Evolutionary conservation across 2,329 filamentous ascomycete genomes (phyloP), one percentile per base, ranked within the genome.

Genomic region (Cryphonectria carpinicola): DNA sequence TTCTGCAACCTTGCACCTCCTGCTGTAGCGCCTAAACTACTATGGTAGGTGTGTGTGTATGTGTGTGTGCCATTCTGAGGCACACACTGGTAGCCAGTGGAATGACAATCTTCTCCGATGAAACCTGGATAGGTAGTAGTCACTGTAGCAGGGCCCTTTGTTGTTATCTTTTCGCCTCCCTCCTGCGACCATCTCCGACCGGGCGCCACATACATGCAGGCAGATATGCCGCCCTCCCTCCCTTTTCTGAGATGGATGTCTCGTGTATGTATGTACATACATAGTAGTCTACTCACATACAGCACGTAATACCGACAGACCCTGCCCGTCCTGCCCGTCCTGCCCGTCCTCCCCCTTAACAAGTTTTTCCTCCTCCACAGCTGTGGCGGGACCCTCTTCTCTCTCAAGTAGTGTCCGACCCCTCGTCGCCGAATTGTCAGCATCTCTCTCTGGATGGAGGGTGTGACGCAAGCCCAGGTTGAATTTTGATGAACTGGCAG

Each of bases 81-180:
- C 46, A 25, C 25, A 2, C 46, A 49, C 6, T 49, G 46, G 46
- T 49, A 19, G 28, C 67, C 62, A 60, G 64, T 52, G 52, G 52
- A n/a, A 28, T 60, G 65, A 32, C 41, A 37, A 49, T 46, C 19
- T 32, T 54, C 28, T 25, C 37, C 25, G 13, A 17, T 67, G 64
- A 63, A 46, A 60, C 25, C 25, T 28, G 56, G 63, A 71, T 37
- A 66, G 63, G 70, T 32, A 49, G 46, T 8, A 54, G 32, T 39
- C 66, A 25, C 37, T 35, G 28, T 28, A 13, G 41, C 41, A 46
- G 41, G 41, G 41, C 43, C n/a, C 35, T 35, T 46, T 67, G 67
- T 64, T 64, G 64, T 70, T 71, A 70, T 71, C 70, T 71, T 35
- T 63, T 35, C 28, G 63, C 65, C 65, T 52, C 37, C 66, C 46